A percentile compares a stretch with the other conserved stretches of the same genome.
These are phyloP conservation scores for Leccinum angustisporum DNA, from an alignment of 1,284 basidiomycete genomes.

Conservation along the genomic window DNA sequence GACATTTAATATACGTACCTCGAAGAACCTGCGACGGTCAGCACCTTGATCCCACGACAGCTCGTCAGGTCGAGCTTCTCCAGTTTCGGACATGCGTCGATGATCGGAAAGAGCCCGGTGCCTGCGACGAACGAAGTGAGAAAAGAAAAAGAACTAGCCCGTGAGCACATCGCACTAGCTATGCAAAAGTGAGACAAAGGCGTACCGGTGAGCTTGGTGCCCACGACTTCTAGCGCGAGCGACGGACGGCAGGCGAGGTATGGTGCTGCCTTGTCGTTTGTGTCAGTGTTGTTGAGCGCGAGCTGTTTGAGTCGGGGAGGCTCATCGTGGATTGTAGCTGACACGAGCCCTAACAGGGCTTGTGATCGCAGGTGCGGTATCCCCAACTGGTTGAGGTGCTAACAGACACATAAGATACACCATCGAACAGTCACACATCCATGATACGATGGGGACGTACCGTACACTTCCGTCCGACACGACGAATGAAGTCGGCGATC, in stretches of 20 bases:
- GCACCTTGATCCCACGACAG: too few species aligned
- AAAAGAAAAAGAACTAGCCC: too few species aligned
- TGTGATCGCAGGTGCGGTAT: slow-evolving; percentile 51
- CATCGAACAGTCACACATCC: not conserved
- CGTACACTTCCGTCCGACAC: slow-evolving; percentile 62
- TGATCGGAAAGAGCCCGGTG: slow-evolving; percentile 52
- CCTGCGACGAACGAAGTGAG: slow-evolving; percentile 36
- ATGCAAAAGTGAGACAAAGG: not conserved
- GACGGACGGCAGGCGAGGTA: slow-evolving; percentile 53
- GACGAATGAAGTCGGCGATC: slow-evolving; percentile 47
- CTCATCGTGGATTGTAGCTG: slow-evolving; percentile 33
- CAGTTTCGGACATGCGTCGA: slow-evolving; percentile 56
- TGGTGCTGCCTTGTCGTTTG: slow-evolving; percentile 45
- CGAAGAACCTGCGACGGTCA: slow-evolving; percentile 58
- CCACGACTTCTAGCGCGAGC: slow-evolving; percentile 1
- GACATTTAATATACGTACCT: slow-evolving; percentile 38
- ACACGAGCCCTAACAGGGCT: slow-evolving; percentile 51
- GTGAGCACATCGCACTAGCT: too few species aligned
- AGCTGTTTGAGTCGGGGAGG: slow-evolving; percentile 46
- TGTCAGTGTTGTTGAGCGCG: slow-evolving; percentile 55
- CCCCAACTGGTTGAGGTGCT: slow-evolving; percentile 45
- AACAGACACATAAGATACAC: slow-evolving; percentile 4
- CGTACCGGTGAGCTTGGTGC: slow-evolving; percentile 36
- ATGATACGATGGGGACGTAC: slow-evolving; percentile 32
- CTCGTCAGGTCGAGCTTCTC: slow-evolving; percentile 44